A percentile compares a stretch with the other conserved stretches of the same genome.
Conservation (phyloP, 2,329 filamentous ascomycete species). For the Cadophora gregata region DNA sequence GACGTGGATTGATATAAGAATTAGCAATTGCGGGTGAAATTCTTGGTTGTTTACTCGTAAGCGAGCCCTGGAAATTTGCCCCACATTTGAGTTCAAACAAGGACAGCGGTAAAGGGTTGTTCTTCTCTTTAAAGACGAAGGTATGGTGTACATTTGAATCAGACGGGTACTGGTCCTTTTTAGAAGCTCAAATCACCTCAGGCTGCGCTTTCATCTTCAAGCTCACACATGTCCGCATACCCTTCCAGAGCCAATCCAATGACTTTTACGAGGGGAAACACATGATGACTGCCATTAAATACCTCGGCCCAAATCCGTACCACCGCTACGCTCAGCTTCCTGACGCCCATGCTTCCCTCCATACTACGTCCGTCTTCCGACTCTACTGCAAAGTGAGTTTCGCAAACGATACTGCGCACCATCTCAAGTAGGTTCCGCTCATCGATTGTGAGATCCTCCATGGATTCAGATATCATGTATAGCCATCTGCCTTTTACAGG, state of each 20-base stretch:
- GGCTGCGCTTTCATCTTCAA: slow-evolving; percentile 8
- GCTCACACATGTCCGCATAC: slow-evolving; percentile 18
- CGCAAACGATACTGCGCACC: slow-evolving; percentile 63
- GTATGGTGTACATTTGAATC: no score
- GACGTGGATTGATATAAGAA: no score
- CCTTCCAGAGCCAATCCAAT: slow-evolving; percentile 59
- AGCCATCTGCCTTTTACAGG: slow-evolving; percentile 20
- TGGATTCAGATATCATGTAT: slow-evolving; percentile 11
- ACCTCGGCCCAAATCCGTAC: slow-evolving; percentile 66
- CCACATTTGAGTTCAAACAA: background rate
- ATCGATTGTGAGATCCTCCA: slow-evolving; percentile 55
- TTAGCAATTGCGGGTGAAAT: no score
- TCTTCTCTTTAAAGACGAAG: no score
- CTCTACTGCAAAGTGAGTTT: slow-evolving; percentile 67
- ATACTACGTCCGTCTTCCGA: slow-evolving; percentile 48
- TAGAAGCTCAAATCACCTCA: background rate
- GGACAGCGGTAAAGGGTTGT: background rate
- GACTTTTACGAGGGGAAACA: slow-evolving; percentile 64
- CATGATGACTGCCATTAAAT: slow-evolving; percentile 66
- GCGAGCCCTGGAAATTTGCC: background rate
- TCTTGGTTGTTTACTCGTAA: background rate
- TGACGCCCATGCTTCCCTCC: slow-evolving; percentile 48
- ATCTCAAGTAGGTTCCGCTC: slow-evolving; percentile 62
- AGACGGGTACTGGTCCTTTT: background rate
- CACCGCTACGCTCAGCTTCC: slow-evolving; percentile 62